Evolutionary conservation across 1,284 basidiomycete species (phyloP).

Genomic region (Lentinula novae-zelandiae): DNA sequence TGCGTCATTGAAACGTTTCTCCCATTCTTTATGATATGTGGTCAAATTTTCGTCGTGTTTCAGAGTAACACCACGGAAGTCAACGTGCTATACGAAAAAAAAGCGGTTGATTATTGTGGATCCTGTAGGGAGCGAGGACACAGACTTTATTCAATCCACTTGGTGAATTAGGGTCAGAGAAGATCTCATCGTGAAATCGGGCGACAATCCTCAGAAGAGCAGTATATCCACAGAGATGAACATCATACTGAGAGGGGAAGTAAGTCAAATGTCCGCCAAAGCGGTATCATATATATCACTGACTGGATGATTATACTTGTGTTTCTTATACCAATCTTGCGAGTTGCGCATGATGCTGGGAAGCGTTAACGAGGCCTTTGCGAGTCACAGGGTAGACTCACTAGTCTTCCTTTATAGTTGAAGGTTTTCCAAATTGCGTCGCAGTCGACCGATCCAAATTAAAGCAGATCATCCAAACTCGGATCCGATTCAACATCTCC

Average conservation of each 20-base stretch:
- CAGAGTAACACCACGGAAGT: slow-evolving; percentile 63
- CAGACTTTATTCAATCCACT: slow-evolving; percentile 70
- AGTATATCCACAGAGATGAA: slow-evolving; percentile 73
- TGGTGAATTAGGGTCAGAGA: slow-evolving; percentile 66
- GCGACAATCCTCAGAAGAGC: slow-evolving; percentile 66
- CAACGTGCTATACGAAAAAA: slow-evolving; percentile 41
- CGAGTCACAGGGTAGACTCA: slow-evolving; percentile 30
- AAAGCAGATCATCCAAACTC: slow-evolving; percentile 87
- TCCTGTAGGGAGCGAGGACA: neutral
- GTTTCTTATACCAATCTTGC: slow-evolving; percentile 73
- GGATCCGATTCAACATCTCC: slow-evolving; percentile 75
- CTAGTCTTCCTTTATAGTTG: slow-evolving; percentile 83
- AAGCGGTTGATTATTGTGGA: neutral
- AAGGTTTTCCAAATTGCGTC: slow-evolving; percentile 85
- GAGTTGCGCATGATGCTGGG: slow-evolving; percentile 68
- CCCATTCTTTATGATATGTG: slow-evolving; percentile 63
- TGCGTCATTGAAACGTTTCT: slow-evolving; percentile 47
- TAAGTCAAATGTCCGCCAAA: neutral
- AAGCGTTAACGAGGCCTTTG: slow-evolving; percentile 9
- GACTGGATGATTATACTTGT: slow-evolving; percentile 56
- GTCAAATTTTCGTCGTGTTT: slow-evolving; percentile 56
- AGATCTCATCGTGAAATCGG: slow-evolving; percentile 72
- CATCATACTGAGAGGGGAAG: slow-evolving; percentile 49
- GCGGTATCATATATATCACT: slow-evolving; percentile 18
- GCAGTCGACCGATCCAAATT: slow-evolving; percentile 80